phyloP scores from a whole-genome alignment of 345 rosid genomes.

The Carallia brachiata region DNA sequence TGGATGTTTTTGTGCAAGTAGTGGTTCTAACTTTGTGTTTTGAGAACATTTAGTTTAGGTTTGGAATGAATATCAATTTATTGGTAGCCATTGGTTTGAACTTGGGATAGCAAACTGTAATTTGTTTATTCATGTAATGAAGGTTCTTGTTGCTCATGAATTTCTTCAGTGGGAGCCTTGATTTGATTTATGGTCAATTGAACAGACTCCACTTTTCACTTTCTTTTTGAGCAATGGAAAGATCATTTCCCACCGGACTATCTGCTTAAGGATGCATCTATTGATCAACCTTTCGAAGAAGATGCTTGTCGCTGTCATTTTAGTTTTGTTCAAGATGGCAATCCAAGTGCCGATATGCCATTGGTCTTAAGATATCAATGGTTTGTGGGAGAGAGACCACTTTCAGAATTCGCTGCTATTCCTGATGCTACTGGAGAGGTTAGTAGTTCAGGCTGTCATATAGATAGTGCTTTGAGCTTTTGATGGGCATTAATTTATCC shows the following conservation, averaged over 20 bases:
- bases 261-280: slow-evolving; percentile 71
- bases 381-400: slow-evolving; percentile 73
- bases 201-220: slow-evolving; percentile 75
- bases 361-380: slow-evolving; percentile 75
- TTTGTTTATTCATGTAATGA: too few relatives aligned
- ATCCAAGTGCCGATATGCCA: slow-evolving; percentile 44
- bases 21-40: too few relatives aligned
- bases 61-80: too few relatives aligned
- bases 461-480: neutral
- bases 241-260: slow-evolving; percentile 67
- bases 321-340: slow-evolving; percentile 59
- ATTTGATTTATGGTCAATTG: slow-evolving; percentile 19
- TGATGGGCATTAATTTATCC: neutral
- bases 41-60: too few relatives aligned
- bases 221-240: slow-evolving; percentile 85
- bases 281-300: slow-evolving; percentile 91
- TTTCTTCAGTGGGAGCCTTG: neutral
- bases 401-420: slow-evolving; percentile 68
- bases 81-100: too few relatives aligned
- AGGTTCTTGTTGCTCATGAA: neutral
- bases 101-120: too few relatives aligned
- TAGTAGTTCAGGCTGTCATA: slow-evolving; percentile 19
- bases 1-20: too few relatives aligned
- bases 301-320: slow-evolving; percentile 83
- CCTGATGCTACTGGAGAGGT: slow-evolving; percentile 80